Base-by-base conservation (phyloP, 306 rosid genomes). In the Nissolia schottii region DNA sequence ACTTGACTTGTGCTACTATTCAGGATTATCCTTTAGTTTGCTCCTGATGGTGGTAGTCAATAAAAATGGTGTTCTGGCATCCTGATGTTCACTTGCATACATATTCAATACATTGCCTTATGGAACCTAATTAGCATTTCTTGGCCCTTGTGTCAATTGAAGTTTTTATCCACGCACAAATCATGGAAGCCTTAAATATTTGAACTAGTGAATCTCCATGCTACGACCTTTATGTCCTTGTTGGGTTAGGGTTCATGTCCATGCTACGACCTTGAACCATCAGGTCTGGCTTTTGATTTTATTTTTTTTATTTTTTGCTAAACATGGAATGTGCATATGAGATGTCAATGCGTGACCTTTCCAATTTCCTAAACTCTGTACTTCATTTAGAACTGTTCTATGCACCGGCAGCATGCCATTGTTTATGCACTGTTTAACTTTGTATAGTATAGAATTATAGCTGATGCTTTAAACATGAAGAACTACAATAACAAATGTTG, bases 1-100 rank as follows among this genome's bases (percentile, higher is more conserved):
- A 16, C 31, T 18, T 71, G 58, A 29, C 43, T 56, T 58, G 50
- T 35, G 70, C 59, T 27, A 28, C 50, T 57, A 25, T 65, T 31
- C 29, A 35, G 50, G 57, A 51, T 29, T 71, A 55, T 73, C 62
- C 41, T 43, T 24, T 27, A 18, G 55, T 71, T 64, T 25, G 64
- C 18, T 66, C 29, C 5, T 2, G 14, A 24, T 73, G 65, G 48
- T 73, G 65, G 48, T 73, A 31, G 12, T 31, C 41, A 57, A 79
- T 79, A 71, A 79, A 46, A 43, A 20, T 55, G 3, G 15, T 58
- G 57, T 7, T n/a, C 16, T 41, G 3, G n/a, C n/a, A 18, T 46
- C 40, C 28, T 48, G 19, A 27, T 63, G 18, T 50, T 37, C 46
- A 18, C 66, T 29, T 78, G 74, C 28, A 34, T 55, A 46, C 54